A percentile compares a stretch with the other conserved stretches of the same genome.
These are phyloP conservation scores for Wakefieldia striispora DNA, from an alignment of 768 basidiomycete genomes.

Conservation along the genomic window DNA sequence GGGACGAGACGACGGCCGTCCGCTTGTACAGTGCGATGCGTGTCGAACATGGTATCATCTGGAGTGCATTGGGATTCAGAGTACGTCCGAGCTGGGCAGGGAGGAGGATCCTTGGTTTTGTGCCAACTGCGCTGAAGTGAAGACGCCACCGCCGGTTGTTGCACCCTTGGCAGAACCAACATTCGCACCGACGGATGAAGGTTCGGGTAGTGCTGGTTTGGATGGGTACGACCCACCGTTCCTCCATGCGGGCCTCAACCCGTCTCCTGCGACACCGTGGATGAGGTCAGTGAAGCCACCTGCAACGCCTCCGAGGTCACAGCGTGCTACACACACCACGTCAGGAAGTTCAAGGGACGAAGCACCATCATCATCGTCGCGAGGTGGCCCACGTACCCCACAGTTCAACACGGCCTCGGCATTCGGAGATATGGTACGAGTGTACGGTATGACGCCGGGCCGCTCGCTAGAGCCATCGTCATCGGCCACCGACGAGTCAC, in stretches of 20 bases:
- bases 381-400: constrained; percentile 56
- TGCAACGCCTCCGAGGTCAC: constrained; percentile 46
- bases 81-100: constrained; percentile 60
- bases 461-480: constrained; percentile 31
- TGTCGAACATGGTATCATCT: constrained; percentile 84
- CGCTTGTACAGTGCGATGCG: constrained; percentile 78
- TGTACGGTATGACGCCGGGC: constrained; percentile 40
- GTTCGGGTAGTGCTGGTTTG: constrained; percentile 17
- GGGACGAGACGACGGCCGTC: constrained; percentile 67
- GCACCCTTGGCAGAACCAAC: constrained; percentile 51
- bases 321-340: constrained; percentile 27
- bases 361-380: constrained; percentile 41
- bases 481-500: constrained; percentile 43
- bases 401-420: constrained; percentile 33
- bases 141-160: constrained; percentile 38
- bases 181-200: constrained; percentile 59
- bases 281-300: constrained; percentile 35
- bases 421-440: constrained; percentile 35
- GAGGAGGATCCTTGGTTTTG: constrained; percentile 81
- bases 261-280: constrained; percentile 58
- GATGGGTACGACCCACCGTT: constrained; percentile 56
- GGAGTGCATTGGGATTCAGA: constrained; percentile 70
- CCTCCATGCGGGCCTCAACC: constrained; percentile 50
- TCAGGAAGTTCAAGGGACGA: constrained; percentile 46
- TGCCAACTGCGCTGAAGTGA: constrained; percentile 53